These are phyloP conservation scores for Albatrellus ellisii DNA, from an alignment of 768 basidiomycete species.

Conservation along the genomic window DNA sequence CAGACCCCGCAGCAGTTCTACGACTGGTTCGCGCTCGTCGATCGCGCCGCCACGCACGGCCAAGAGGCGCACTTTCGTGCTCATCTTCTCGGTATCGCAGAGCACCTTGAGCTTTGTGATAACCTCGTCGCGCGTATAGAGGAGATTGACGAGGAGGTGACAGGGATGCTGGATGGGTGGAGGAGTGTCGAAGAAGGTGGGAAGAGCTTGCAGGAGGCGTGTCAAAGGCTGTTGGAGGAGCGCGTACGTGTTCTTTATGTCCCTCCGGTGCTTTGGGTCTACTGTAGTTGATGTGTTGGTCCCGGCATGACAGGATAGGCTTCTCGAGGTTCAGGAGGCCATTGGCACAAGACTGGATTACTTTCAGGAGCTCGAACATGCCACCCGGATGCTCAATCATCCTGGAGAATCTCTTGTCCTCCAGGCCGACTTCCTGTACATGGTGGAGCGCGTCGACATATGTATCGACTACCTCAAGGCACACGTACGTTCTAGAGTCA, in stretches of 20 bases:
- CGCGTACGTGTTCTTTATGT: conserved; percentile 41
- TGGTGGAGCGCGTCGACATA: conserved; percentile 92
- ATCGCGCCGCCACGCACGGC: conserved; percentile 80
- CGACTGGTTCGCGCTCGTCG: conserved; percentile 89
- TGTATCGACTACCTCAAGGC: conserved; percentile 83
- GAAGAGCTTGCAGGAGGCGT: conserved; percentile 79
- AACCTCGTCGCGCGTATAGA: conserved; percentile 56
- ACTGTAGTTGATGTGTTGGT: background rate
- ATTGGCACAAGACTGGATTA: conserved; percentile 76
- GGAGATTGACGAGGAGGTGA: conserved; percentile 61
- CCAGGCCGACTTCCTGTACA: conserved; percentile 83
- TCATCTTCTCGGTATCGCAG: conserved; percentile 64
- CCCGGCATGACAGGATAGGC: conserved; percentile 51
- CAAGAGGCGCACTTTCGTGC: conserved; percentile 89
- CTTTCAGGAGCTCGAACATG: conserved; percentile 89
- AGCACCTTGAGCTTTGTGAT: conserved; percentile 71
- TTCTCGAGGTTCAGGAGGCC: conserved; percentile 71
- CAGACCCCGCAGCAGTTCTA: conserved; percentile 93
- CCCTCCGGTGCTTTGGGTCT: background rate
- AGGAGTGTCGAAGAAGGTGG: conserved; percentile 87
- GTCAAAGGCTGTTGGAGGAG: conserved; percentile 82
- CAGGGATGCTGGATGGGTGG: conserved; percentile 77
- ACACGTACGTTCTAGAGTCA: conserved; percentile 48
- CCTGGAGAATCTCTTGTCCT: conserved; percentile 89
- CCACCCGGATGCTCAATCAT: conserved; percentile 87